phyloP scores from a whole-genome alignment of 805 yeast genomes.

The Ogataea angusta region DNA sequence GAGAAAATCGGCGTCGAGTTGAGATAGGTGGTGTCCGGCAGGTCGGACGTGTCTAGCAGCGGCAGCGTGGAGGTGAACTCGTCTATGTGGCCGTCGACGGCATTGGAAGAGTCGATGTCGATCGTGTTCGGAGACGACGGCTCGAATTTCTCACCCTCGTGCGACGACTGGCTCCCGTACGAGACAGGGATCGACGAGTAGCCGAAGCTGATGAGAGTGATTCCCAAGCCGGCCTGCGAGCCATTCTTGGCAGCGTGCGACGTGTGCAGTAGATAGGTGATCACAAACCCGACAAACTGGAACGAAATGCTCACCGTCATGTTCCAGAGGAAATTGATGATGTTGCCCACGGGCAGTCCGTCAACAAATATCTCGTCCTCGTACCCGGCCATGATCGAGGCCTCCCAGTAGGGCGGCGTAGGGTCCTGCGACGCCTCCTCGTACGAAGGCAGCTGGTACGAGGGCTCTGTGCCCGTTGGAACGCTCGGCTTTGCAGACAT shows the following conservation, averaged over 20 bases:
- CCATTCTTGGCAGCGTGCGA: slow-evolving; percentile 98
- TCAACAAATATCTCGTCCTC: slow-evolving; percentile 91
- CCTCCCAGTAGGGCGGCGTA: slow-evolving; percentile 96
- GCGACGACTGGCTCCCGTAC: slow-evolving; percentile 23
- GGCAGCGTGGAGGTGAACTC: slow-evolving; percentile 25
- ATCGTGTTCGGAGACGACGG: slow-evolving; percentile 59
- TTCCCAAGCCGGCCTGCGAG: slow-evolving; percentile 85
- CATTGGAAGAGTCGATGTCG: slow-evolving; percentile 34
- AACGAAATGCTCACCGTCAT: slow-evolving; percentile 83
- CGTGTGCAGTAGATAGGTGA: slow-evolving; percentile 88
- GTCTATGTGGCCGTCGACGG: slow-evolving; percentile 28
- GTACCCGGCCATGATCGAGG: slow-evolving; percentile 74
- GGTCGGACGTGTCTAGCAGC: slow-evolving; percentile 8
- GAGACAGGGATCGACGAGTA: slow-evolving; percentile 49
- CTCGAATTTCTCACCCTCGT: slow-evolving; percentile 39
- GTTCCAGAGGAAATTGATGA: slow-evolving; percentile 90
- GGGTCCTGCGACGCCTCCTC: slow-evolving; percentile 94
- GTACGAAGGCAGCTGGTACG: slow-evolving; percentile 79
- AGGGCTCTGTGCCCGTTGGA: slow-evolving; percentile 39
- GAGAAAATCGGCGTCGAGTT: slow-evolving; percentile 52
- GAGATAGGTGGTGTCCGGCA: slow-evolving; percentile 9
- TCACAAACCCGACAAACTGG: slow-evolving; percentile 88
- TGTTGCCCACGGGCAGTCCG: slow-evolving; percentile 91
- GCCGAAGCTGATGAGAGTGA: slow-evolving; percentile 75
- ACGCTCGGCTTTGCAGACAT: slow-evolving; percentile 76